phyloP scores from a whole-genome alignment of 352 stramenopile genomes.

The Phytophthora chlamydospora region DNA sequence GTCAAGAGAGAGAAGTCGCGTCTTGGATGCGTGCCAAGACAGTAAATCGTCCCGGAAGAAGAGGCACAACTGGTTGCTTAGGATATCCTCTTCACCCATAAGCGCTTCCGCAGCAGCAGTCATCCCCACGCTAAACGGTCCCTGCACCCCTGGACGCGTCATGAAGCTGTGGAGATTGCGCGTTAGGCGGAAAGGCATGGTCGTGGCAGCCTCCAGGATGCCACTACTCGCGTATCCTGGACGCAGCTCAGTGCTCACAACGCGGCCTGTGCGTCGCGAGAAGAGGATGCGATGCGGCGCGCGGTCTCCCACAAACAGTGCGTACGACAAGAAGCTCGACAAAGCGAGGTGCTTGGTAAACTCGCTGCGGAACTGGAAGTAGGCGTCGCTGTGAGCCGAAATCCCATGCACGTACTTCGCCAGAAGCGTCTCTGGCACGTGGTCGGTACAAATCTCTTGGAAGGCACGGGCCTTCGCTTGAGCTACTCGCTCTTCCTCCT shows the following conservation, averaged over 20 bases:
- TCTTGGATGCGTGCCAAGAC: conserved; percentile 90
- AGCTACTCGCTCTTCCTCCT: conserved; percentile 69
- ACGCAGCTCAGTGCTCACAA: conserved; percentile 88
- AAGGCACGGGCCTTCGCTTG: conserved; percentile 76
- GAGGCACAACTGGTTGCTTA: conserved; percentile 86
- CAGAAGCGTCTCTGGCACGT: conserved; percentile 86
- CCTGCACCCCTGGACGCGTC: conserved; percentile 82
- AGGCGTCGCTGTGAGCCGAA: conserved; percentile 73
- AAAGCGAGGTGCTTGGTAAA: conserved; percentile 89
- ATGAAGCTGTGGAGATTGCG: conserved; percentile 91
- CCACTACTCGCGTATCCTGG: conserved; percentile 84
- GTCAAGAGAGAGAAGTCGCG: conserved; percentile 48
- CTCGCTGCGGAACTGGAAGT: conserved; percentile 87
- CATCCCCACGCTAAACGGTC: conserved; percentile 87
- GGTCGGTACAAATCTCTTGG: conserved; percentile 75
- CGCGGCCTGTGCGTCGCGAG: conserved; percentile 73
- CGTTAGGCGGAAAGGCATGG: conserved; percentile 91
- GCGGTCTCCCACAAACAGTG: conserved; percentile 84
- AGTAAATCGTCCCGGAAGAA: conserved; percentile 91
- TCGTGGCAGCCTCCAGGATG: conserved; percentile 77
- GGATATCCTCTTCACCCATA: conserved; percentile 82
- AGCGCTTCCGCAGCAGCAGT: conserved; percentile 80
- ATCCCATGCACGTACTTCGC: conserved; percentile 87
- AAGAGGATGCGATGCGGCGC: conserved; percentile 87
- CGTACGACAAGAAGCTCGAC: conserved; percentile 87